Percentiles rank a stretch among this genome's conserved stretches.
Conservation (phyloP, 163 green algal genomes). For the Chlorella variabilis region DNA sequence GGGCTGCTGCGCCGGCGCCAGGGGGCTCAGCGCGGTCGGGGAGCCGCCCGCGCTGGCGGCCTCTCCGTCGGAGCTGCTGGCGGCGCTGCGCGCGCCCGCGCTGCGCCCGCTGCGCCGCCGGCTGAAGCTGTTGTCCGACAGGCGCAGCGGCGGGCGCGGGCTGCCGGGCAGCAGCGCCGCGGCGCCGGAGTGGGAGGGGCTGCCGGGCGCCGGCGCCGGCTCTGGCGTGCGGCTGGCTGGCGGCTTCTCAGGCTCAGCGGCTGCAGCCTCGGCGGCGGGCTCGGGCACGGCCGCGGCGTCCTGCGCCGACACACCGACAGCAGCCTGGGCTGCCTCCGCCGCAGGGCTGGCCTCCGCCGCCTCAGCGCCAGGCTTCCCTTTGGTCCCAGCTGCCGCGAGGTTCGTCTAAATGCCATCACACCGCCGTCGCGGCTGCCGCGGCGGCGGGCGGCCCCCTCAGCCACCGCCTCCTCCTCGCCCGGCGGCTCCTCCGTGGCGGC, state of each 20-base stretch:
- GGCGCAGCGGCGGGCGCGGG: not conserved
- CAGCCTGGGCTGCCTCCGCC: too few species aligned
- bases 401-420: too few species aligned
- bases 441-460: too few species aligned
- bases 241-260: not conserved
- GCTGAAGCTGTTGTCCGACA: conserved; percentile 9
- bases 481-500: too few species aligned
- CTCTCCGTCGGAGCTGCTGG: not conserved
- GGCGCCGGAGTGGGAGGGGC: not conserved
- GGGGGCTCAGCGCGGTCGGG: not conserved
- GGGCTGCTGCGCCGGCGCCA: not conserved
- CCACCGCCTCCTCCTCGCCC: too few species aligned
- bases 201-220: not conserved
- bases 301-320: too few species aligned
- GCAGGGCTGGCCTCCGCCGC: too few species aligned
- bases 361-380: too few species aligned
- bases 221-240: not conserved
- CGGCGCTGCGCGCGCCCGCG: not conserved
- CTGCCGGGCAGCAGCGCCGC: conserved; percentile 20
- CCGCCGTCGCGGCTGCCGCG: too few species aligned
- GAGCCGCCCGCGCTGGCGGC: not conserved
- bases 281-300: too few species aligned
- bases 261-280: not conserved
- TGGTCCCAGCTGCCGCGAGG: too few species aligned
- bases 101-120: conserved; percentile 18